These are phyloP conservation scores for Colletotrichum echinochloae DNA, from an alignment of 2,329 filamentous ascomycete genomes.

Conservation along the genomic window DNA sequence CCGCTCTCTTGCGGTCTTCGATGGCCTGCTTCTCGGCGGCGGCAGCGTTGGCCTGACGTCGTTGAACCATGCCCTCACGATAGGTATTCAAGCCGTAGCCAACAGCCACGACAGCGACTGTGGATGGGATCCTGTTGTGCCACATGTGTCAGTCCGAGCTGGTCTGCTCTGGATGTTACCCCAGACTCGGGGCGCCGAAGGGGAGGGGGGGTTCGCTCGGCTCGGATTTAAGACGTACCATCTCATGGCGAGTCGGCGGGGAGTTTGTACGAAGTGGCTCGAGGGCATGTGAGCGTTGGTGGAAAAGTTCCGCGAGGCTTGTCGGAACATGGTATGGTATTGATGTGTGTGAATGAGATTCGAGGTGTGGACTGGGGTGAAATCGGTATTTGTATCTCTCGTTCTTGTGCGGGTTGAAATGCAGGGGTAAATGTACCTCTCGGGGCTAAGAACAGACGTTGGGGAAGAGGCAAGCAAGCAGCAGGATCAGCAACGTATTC, in stretches of 20 bases:
- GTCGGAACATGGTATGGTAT: constrained; percentile 30
- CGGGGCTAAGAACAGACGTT: constrained; percentile 18
- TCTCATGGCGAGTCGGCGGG: constrained; percentile 47
- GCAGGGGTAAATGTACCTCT: constrained; percentile 29
- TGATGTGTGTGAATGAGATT: neutral
- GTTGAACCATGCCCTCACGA: constrained; percentile 46
- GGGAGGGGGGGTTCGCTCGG: constrained; percentile 9
- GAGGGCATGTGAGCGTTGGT: constrained; percentile 51
- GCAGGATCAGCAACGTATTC: constrained; percentile 31
- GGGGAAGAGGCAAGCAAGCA: constrained; percentile 25
- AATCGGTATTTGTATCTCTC: constrained; percentile 22
- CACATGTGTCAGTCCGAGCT: constrained; percentile 16
- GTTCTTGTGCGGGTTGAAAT: constrained; percentile 15
- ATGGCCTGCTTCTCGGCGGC: constrained; percentile 50
- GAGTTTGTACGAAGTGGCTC: constrained; percentile 49
- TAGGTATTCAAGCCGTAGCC: constrained; percentile 53
- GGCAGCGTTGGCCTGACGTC: constrained; percentile 46
- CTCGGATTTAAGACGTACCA: constrained; percentile 45
- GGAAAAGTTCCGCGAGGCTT: constrained; percentile 48
- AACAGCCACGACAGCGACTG: constrained; percentile 48
- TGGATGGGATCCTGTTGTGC: constrained; percentile 48
- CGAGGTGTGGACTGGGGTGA: constrained; percentile 11
- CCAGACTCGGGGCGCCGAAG: constrained; percentile 14
- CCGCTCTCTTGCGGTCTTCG: constrained; percentile 53
- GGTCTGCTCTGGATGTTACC: neutral